Conservation (phyloP, 192 early-diverging fungal genomes). For the Fimicolochytrium jonesii region DNA sequence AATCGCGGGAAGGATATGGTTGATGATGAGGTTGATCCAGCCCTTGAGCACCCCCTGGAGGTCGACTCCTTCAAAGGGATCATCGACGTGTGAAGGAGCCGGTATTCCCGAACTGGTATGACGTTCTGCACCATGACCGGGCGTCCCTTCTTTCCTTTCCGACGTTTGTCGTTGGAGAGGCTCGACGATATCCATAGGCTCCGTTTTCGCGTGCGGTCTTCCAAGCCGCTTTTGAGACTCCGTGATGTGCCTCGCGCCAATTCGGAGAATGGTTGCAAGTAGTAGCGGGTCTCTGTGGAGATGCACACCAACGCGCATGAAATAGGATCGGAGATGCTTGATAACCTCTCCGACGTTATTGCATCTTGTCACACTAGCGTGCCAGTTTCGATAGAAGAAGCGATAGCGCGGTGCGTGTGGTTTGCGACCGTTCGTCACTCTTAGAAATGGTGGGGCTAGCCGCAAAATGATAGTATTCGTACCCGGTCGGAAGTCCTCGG, state of each 20-base stretch:
- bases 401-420: constrained; percentile 34
- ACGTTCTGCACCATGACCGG: neutral
- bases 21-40: constrained; percentile 42
- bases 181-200: too few species aligned
- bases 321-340: constrained; percentile 15
- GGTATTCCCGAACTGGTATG: too few species aligned
- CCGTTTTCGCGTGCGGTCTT: neutral
- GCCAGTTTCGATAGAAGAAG: constrained; percentile 65
- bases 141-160: neutral
- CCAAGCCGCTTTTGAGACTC: neutral
- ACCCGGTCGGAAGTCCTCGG: constrained; percentile 10
- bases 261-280: constrained; percentile 39
- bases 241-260: constrained; percentile 38
- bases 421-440: constrained; percentile 23
- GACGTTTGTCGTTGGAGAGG: too few species aligned
- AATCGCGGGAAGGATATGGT: constrained; percentile 64
- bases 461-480: constrained; percentile 29
- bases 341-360: constrained; percentile 17
- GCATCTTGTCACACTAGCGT: constrained; percentile 31
- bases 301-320: constrained; percentile 36
- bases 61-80: neutral
- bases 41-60: constrained; percentile 16
- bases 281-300: constrained; percentile 40
- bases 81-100: constrained; percentile 7
- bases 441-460: constrained; percentile 10